A percentile compares a stretch with the other conserved stretches of the same genome.
Conservation (phyloP, 768 basidiomycete genomes). For the button mushroom (Agaricus bisporus) region DNA sequence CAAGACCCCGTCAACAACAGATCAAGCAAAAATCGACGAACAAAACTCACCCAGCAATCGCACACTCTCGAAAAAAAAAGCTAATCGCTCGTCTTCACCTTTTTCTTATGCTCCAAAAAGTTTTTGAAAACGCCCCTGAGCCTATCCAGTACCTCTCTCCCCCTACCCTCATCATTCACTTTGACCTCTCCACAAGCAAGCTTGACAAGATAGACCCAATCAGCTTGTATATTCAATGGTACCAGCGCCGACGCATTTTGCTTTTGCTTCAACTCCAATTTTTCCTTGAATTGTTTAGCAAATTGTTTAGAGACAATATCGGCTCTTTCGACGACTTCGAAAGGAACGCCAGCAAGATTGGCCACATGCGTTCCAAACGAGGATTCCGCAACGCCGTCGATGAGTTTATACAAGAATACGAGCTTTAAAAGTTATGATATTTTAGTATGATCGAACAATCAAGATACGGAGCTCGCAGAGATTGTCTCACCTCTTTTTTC, state of each 20-base stretch:
- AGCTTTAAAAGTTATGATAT: conserved; percentile 40
- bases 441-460: neutral
- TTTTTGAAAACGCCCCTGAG: conserved; percentile 33
- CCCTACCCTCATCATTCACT: conserved; percentile 46
- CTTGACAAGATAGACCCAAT: conserved; percentile 76
- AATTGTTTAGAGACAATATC: conserved; percentile 84
- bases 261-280: conserved; percentile 60
- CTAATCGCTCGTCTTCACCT: neutral
- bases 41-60: neutral
- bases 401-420: conserved; percentile 91
- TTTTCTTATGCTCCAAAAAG: conserved; percentile 4
- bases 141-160: conserved; percentile 45
- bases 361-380: conserved; percentile 96
- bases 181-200: conserved; percentile 47
- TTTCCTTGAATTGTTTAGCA: conserved; percentile 80
- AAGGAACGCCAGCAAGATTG: conserved; percentile 87
- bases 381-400: conserved; percentile 79
- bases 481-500: conserved; percentile 63
- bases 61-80: neutral
- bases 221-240: conserved; percentile 80
- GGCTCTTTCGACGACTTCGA: conserved; percentile 80
- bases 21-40: neutral
- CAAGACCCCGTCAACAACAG: neutral
- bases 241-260: conserved; percentile 49
- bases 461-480: neutral